Evolutionary conservation across 2,329 filamentous ascomycete species (phyloP).

Genomic region (Xylariaceae sp.): DNA sequence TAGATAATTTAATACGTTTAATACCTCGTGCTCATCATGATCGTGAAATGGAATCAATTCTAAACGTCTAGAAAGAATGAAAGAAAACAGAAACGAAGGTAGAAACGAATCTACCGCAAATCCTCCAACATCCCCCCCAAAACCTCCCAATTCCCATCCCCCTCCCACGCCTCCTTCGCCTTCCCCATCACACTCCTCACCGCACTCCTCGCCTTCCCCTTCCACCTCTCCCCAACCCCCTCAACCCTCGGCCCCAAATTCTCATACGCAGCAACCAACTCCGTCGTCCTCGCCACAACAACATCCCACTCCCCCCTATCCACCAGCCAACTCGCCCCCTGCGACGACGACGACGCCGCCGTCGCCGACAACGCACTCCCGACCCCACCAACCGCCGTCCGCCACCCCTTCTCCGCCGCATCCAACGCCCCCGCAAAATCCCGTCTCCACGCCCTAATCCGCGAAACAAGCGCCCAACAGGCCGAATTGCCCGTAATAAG

Average conservation of each 20-base stretch:
- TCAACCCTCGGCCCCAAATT: slow-evolving; percentile 64
- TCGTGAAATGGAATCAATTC: too few species aligned
- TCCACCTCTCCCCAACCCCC: slow-evolving; percentile 74
- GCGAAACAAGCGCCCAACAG: slow-evolving; percentile 70
- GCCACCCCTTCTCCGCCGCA: slow-evolving; percentile 86
- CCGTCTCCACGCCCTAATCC: slow-evolving; percentile 66
- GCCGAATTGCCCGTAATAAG: slow-evolving; percentile 75
- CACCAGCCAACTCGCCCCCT: slow-evolving; percentile 44
- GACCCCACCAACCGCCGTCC: slow-evolving; percentile 57
- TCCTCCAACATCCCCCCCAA: slow-evolving; percentile 54
- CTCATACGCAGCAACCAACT: slow-evolving; percentile 77
- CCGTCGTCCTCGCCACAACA: slow-evolving; percentile 72
- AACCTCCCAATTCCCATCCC: slow-evolving; percentile 59
- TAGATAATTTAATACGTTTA: too few species aligned
- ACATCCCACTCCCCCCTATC: slow-evolving; percentile 61
- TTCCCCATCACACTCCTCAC: slow-evolving; percentile 78
- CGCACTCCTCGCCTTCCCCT: slow-evolving; percentile 79
- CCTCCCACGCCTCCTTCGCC: slow-evolving; percentile 79
- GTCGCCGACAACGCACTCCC: slow-evolving; percentile 43
- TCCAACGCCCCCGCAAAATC: slow-evolving; percentile 70
- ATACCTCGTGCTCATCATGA: too few species aligned
- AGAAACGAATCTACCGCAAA: too few species aligned
- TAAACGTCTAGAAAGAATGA: too few species aligned
- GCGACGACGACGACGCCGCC: slow-evolving; percentile 19
- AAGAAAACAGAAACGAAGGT: too few species aligned